Evolutionary conservation across 257 asterid genomes (phyloP).

Genomic region (Solanum sejunctum): DNA sequence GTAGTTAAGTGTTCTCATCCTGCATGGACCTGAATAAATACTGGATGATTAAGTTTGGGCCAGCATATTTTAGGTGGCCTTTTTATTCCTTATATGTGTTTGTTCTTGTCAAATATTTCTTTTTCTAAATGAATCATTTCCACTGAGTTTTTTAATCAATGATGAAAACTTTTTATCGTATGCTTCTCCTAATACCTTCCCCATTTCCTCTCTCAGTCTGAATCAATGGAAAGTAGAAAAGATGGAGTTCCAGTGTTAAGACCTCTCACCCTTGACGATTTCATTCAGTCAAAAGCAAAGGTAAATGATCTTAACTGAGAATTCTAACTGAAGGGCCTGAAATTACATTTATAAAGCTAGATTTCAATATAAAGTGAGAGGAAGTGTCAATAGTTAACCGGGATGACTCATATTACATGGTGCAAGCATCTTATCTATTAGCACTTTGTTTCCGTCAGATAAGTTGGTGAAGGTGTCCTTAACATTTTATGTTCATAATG

Average conservation of each 20-base stretch:
- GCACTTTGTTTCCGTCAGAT: background rate
- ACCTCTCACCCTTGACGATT: conserved; percentile 69
- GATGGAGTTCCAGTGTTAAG: conserved; percentile 33
- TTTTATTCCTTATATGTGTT: background rate
- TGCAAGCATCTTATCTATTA: background rate
- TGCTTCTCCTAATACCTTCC: background rate
- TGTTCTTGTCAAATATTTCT: background rate
- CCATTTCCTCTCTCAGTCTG: background rate
- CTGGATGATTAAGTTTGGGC: background rate
- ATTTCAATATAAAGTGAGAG: background rate
- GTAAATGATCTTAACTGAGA: conserved; percentile 21
- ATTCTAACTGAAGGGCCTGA: background rate
- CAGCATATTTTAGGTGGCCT: background rate
- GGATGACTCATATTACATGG: background rate
- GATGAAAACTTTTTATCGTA: background rate
- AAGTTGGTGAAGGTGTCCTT: background rate
- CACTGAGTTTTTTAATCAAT: background rate
- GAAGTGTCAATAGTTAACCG: background rate
- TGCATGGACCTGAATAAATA: background rate
- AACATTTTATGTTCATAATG: background rate
- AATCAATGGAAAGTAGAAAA: conserved; percentile 32
- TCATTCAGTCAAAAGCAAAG: conserved; percentile 72
- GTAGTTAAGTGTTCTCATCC: background rate
- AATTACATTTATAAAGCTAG: background rate
- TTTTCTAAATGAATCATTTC: background rate